These are phyloP conservation scores for Cryptococcus sp. DNA, from an alignment of 1,284 basidiomycete species.

Conservation along the genomic window DNA sequence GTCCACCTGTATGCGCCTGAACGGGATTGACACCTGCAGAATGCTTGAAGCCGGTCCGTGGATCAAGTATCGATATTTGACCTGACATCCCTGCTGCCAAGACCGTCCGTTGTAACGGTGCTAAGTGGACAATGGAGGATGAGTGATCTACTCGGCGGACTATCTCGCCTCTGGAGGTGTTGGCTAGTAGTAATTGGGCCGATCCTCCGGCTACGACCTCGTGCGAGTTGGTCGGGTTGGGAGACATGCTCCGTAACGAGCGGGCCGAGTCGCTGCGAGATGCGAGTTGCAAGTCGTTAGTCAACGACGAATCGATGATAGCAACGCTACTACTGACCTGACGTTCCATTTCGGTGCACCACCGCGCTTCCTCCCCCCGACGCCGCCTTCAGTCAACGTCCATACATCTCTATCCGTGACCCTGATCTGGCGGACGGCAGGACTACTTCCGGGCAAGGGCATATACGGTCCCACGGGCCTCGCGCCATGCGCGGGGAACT, in stretches of 20 bases:
- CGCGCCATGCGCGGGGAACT: constrained; percentile 63
- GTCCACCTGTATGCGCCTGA: constrained; percentile 75
- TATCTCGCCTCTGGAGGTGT: constrained; percentile 69
- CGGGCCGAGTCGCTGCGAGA: constrained; percentile 42
- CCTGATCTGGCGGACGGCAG: constrained; percentile 66
- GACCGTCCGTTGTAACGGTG: constrained; percentile 53
- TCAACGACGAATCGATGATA: background rate
- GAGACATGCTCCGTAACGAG: constrained; percentile 49
- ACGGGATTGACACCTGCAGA: constrained; percentile 59
- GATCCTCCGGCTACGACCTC: constrained; percentile 65
- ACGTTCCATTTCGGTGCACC: constrained; percentile 52
- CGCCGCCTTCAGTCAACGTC: constrained; percentile 51
- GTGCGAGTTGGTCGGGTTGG: constrained; percentile 55
- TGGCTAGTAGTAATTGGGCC: constrained; percentile 67
- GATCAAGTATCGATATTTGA: constrained; percentile 78
- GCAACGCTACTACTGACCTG: constrained; percentile 27
- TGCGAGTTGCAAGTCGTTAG: background rate
- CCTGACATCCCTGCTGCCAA: constrained; percentile 82
- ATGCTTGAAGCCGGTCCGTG: constrained; percentile 62
- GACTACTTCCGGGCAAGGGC: constrained; percentile 16
- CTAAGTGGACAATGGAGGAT: constrained; percentile 46
- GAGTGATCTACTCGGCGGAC: constrained; percentile 60
- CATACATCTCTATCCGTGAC: constrained; percentile 73
- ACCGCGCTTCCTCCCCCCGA: constrained; percentile 51
- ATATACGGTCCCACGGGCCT: constrained; percentile 5